Base-by-base conservation (phyloP, 306 rosid genomes). In the Rosa multiflora region DNA sequence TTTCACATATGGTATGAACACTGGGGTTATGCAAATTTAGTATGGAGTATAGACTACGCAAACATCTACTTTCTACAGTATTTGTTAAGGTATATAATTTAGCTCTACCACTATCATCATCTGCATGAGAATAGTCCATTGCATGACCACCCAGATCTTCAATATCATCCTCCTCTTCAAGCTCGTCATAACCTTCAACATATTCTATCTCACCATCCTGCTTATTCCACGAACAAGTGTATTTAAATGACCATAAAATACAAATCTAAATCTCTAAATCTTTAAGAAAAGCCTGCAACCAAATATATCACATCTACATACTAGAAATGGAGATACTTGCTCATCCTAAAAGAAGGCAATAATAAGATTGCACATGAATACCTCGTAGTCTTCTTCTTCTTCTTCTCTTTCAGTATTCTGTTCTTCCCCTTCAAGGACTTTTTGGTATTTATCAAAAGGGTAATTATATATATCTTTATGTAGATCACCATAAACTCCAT, bases 161-260 rank as follows among this genome's bases (percentile, higher is more conserved):
- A 6, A 95, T 90, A 80, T 94, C 97, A 66, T 62, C 68, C 42
- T 87, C 96, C 83, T 82, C 91, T 84, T 92, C 99, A 59, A 87
- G 84, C 68, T 90, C 97, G 47, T 92, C 88, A 80, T 82, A 72
- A 52, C 91, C 94, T 82, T 92, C 99, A 68, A 92, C 92, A 79
- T 87, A 92, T 80, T 95, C 97, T 44, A 83, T 44, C 85, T 85
- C 92, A 46, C 47, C 78, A 67, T 92, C 97, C 97, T 94, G 87
- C 81, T 78, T 63, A 76, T 76, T 81, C 72, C 83, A 79, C 47
- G 43, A 51, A 66, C 26, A 40, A 53, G 59, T 40, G 37, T 11
- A 75, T 18, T n/a, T 40, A 71, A 21, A n/a, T 47, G 15, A 39
- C 17, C 8, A 69, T 62, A 76, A 62, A 13, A 66, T 37, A 7